Percentiles rank a stretch among this genome's conserved stretches.
These are phyloP conservation scores for Pseudocercospora fijiensis DNA, from an alignment of 2,329 filamentous ascomycete genomes.

Conservation along the genomic window DNA sequence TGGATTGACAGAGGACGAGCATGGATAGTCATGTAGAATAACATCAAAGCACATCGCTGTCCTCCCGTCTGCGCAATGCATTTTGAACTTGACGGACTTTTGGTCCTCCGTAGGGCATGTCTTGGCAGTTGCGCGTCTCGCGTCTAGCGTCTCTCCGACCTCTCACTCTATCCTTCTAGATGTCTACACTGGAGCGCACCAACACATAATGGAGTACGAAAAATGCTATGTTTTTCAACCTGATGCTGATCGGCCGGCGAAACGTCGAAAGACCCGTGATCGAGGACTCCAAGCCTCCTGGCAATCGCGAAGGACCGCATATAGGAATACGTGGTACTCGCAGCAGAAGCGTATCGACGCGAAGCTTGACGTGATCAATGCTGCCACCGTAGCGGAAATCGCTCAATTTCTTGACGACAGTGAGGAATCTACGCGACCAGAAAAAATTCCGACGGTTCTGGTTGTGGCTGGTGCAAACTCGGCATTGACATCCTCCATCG, in stretches of 20 bases:
- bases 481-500: conserved; percentile 71
- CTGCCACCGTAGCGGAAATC: conserved; percentile 42
- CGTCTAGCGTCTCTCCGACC: background rate
- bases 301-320: conserved; percentile 58
- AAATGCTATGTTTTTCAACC: conserved; percentile 50
- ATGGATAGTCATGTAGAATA: conserved; percentile 50
- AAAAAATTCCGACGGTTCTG: conserved; percentile 41
- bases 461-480: conserved; percentile 78
- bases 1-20: conserved; percentile 80
- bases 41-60: background rate
- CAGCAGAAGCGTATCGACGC: conserved; percentile 64
- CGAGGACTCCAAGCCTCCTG: conserved; percentile 40
- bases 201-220: conserved; percentile 47
- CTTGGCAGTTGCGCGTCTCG: background rate
- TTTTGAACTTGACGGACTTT: background rate
- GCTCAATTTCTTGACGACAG: conserved; percentile 41
- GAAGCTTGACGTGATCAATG: conserved; percentile 42
- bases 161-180: background rate
- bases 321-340: conserved; percentile 62
- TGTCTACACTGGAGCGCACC: background rate
- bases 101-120: background rate
- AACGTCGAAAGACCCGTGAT: conserved; percentile 41
- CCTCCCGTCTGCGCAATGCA: background rate
- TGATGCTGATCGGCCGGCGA: conserved; percentile 40
- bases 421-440: conserved; percentile 11